Evolutionary conservation across 176 grass and related monocot species (phyloP).

Genomic region (Raddia guianensis): DNA sequence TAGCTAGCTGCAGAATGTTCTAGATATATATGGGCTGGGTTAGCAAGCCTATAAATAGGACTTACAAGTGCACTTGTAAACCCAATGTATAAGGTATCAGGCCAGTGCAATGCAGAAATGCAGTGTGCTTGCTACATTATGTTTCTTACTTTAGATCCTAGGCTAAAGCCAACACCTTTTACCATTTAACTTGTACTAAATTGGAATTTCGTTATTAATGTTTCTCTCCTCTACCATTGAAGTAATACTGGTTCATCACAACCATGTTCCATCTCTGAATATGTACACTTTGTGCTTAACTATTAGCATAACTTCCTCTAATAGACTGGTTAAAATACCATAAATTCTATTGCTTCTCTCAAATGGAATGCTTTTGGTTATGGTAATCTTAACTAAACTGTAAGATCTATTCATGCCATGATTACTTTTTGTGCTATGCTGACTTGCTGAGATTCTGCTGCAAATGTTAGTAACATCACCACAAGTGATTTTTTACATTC

Average conservation of each 20-base stretch:
- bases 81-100: too few relatives aligned
- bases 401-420: conserved; percentile 4
- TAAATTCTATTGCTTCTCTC: conserved; percentile 13
- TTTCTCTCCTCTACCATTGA: background rate
- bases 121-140: too few relatives aligned
- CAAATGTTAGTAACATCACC: conserved; percentile 29
- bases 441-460: conserved; percentile 19
- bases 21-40: too few relatives aligned
- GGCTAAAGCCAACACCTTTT: too few relatives aligned
- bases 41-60: too few relatives aligned
- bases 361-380: conserved; percentile 13
- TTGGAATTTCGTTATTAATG: background rate
- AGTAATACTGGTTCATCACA: conserved; percentile 8
- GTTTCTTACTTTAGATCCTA: too few relatives aligned
- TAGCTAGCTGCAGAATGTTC: too few relatives aligned
- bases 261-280: conserved; percentile 8
- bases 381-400: background rate
- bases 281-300: conserved; percentile 19
- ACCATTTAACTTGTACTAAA: conserved; percentile 17
- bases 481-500: conserved; percentile 39
- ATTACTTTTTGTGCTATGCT: background rate
- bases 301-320: conserved; percentile 6
- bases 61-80: too few relatives aligned
- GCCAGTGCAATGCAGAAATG: too few relatives aligned
- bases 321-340: background rate